A percentile compares a stretch with the other conserved stretches of the same genome.
Conservation (phyloP, 2,329 filamentous ascomycete species). For the Diaporthe sp. region DNA sequence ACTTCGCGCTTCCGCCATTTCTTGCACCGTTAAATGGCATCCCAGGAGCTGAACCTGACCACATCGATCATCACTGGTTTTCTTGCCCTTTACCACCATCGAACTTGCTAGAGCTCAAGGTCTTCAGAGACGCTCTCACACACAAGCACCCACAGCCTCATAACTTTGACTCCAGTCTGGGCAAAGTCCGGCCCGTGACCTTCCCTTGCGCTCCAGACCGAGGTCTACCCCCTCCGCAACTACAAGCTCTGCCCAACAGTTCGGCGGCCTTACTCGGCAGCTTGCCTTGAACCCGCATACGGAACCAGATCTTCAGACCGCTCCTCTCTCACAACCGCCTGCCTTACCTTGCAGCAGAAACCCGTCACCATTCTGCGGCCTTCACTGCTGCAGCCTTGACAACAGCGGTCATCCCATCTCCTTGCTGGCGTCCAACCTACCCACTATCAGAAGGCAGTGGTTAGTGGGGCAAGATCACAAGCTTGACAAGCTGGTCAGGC, state of each 20-base stretch:
- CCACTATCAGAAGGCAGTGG: neutral
- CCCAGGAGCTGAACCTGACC: neutral
- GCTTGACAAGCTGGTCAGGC: neutral
- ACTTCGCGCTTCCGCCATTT: neutral
- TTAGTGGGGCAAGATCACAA: neutral
- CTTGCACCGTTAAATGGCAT: neutral
- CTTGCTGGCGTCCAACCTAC: neutral
- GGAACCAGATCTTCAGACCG: slow-evolving; percentile 33
- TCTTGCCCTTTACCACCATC: too few species aligned
- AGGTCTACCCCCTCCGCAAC: neutral
- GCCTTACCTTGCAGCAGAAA: neutral
- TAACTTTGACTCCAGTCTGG: too few species aligned
- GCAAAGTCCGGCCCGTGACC: neutral
- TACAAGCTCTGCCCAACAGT: slow-evolving; percentile 1
- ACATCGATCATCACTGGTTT: too few species aligned
- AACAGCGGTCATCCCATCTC: slow-evolving; percentile 17
- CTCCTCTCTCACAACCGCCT: neutral
- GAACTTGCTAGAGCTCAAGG: neutral
- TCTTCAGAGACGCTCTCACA: neutral
- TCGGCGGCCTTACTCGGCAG: slow-evolving; percentile 1
- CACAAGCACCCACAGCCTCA: neutral
- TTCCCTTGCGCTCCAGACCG: neutral
- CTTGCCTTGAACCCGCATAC: slow-evolving; percentile 35
- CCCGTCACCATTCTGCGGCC: neutral
- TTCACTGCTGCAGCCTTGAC: neutral